These are phyloP conservation scores for Ligustrum vulgare DNA, from an alignment of 257 asterid species.

Conservation along the genomic window DNA sequence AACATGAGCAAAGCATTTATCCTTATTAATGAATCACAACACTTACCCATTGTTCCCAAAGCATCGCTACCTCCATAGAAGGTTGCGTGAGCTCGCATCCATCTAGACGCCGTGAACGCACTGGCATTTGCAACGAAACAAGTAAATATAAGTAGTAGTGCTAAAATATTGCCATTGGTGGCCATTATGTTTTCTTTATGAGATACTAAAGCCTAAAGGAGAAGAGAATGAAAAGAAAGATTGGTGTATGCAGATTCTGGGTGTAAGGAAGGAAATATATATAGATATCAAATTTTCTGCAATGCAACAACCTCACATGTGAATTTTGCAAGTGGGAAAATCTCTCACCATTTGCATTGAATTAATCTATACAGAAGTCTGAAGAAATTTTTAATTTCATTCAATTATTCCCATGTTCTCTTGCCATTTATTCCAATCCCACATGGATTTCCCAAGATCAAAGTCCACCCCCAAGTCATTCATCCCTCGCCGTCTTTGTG, in stretches of 20 bases:
- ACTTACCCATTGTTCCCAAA: slow-evolving; percentile 56
- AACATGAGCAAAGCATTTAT: no score
- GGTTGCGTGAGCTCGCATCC: slow-evolving; percentile 48
- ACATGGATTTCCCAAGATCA: slow-evolving; percentile 35
- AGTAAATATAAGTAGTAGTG: slow-evolving; percentile 18
- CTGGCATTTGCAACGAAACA: slow-evolving; percentile 24
- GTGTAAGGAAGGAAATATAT: no score
- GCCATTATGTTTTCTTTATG: slow-evolving; percentile 13
- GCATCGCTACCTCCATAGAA: slow-evolving; percentile 55
- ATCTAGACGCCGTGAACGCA: slow-evolving; percentile 43
- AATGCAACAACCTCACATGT: slow-evolving; percentile 44
- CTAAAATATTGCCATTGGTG: slow-evolving; percentile 13
- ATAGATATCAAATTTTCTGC: slow-evolving; percentile 12
- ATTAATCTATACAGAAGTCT: slow-evolving; percentile 8
- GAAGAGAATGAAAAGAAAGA: slow-evolving; percentile 11
- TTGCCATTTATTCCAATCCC: slow-evolving; percentile 19
- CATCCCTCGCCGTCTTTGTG: background rate
- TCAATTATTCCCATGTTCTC: slow-evolving; percentile 44
- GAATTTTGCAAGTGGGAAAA: slow-evolving; percentile 28
- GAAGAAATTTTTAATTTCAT: slow-evolving; percentile 23
- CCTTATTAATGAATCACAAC: no score
- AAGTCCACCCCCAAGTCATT: slow-evolving; percentile 15
- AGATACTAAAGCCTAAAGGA: background rate
- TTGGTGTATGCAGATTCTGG: background rate
- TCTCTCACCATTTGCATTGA: background rate